Percentiles rank a stretch among this genome's conserved stretches.
These are phyloP conservation scores for Linnemannia hyalina DNA, from an alignment of 192 early-diverging fungal species.

Conservation along the genomic window DNA sequence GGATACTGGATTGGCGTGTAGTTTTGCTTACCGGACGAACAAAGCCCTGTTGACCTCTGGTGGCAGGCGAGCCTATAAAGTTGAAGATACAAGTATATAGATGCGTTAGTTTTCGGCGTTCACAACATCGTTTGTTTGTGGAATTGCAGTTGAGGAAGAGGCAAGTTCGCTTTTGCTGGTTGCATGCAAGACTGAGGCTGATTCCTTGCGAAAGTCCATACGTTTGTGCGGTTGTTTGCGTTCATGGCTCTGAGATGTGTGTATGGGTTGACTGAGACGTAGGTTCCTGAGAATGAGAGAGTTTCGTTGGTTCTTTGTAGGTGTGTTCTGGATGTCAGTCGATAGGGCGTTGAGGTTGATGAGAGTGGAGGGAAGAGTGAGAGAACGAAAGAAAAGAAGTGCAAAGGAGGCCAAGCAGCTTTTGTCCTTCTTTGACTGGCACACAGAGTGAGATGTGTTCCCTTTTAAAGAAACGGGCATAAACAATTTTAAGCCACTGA, in stretches of 20 bases:
- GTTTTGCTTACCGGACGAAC: conserved; percentile 76
- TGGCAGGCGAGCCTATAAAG: conserved; percentile 77
- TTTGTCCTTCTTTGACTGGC: neutral
- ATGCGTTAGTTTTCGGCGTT: neutral
- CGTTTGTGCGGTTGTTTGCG: conserved; percentile 35
- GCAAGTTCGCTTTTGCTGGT: neutral
- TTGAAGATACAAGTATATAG: neutral
- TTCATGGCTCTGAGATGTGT: neutral
- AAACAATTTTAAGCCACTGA: conserved; percentile 34
- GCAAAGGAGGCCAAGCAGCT: neutral
- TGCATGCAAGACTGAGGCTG: neutral
- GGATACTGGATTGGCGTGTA: neutral
- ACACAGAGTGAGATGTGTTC: neutral
- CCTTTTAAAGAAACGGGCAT: conserved; percentile 19
- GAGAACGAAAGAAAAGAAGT: neutral
- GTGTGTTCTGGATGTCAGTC: neutral
- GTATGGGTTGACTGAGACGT: no score
- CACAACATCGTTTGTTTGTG: neutral
- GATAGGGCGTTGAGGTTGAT: neutral
- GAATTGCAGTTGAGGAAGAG: neutral
- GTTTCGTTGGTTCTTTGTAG: neutral
- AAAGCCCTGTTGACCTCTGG: conserved; percentile 96
- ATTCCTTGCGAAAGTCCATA: neutral
- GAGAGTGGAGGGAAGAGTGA: neutral
- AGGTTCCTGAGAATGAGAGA: neutral